These are phyloP conservation scores for Pouteria glomerata DNA, from an alignment of 148 eudicot species.

Conservation along the genomic window DNA sequence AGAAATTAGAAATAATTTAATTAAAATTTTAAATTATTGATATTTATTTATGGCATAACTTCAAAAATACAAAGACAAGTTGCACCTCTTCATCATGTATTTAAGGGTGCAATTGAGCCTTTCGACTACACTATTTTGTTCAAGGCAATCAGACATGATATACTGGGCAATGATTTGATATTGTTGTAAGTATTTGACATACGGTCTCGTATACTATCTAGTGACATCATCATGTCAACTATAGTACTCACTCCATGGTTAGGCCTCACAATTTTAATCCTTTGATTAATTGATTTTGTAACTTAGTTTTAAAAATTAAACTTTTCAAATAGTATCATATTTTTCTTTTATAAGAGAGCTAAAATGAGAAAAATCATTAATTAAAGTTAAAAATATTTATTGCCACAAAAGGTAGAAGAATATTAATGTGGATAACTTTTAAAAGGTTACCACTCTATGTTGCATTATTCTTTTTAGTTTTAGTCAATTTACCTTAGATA, in stretches of 20 bases:
- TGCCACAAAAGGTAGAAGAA: background rate
- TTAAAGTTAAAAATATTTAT: no score
- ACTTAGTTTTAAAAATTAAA: background rate
- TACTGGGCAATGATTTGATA: background rate
- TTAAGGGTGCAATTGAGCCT: no score
- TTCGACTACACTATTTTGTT: background rate
- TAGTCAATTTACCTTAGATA: background rate
- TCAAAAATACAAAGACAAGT: no score
- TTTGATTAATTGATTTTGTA: background rate
- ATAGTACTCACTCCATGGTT: background rate
- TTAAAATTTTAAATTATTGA: no score
- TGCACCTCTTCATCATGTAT: no score
- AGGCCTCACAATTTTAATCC: background rate
- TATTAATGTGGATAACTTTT: background rate
- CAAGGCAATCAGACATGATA: background rate
- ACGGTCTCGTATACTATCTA: background rate
- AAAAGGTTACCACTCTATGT: background rate
- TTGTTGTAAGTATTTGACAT: no score
- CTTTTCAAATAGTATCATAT: background rate
- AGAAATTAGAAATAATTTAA: no score
- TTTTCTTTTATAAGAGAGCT: background rate
- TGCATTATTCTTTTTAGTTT: background rate
- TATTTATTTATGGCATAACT: no score
- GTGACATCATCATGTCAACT: background rate
- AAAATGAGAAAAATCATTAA: background rate